phyloP scores from a whole-genome alignment of 108 stramenopile species.

The Fragilaria crotonensis region DNA sequence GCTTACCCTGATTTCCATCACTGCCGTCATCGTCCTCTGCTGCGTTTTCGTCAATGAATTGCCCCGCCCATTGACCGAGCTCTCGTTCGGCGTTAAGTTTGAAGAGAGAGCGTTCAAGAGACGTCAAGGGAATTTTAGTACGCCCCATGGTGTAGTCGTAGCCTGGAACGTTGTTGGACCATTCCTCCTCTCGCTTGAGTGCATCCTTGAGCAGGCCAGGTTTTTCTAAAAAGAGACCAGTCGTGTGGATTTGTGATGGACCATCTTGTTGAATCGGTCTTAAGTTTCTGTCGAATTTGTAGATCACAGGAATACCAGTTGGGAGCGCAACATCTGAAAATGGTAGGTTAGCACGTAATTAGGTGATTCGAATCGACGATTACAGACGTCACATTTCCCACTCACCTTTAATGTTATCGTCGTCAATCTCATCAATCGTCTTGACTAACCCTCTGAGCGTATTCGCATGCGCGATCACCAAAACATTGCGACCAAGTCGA shows the following conservation, averaged over 20 bases:
- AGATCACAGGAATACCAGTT: slow-evolving; percentile 91
- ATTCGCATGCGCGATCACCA: slow-evolving; percentile 93
- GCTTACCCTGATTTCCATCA: slow-evolving; percentile 51
- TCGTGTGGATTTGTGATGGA: slow-evolving; percentile 62
- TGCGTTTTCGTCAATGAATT: slow-evolving; percentile 48
- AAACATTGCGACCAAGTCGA: slow-evolving; percentile 75
- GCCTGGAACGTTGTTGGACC: slow-evolving; percentile 67
- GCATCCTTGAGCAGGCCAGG: slow-evolving; percentile 83
- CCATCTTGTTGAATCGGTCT: slow-evolving; percentile 46
- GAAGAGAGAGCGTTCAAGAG: slow-evolving; percentile 58
- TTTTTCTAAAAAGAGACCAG: slow-evolving; percentile 78
- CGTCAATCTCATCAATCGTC: slow-evolving; percentile 57
- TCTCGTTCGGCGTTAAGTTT: slow-evolving; percentile 70
- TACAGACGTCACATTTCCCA: no score
- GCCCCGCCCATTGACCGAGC: slow-evolving; percentile 63
- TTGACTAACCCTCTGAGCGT: slow-evolving; percentile 75
- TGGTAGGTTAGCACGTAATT: no score
- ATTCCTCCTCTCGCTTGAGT: slow-evolving; percentile 73
- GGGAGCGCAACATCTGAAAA: slow-evolving; percentile 80
- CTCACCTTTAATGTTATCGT: slow-evolving; percentile 18
- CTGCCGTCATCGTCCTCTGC: slow-evolving; percentile 66
- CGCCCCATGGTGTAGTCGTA: slow-evolving; percentile 59
- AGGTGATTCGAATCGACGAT: no score
- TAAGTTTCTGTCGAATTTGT: slow-evolving; percentile 74
- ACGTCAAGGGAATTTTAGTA: slow-evolving; percentile 43